phyloP scores from a whole-genome alignment of 345 rosid species.

The Salix koriyanagi region DNA sequence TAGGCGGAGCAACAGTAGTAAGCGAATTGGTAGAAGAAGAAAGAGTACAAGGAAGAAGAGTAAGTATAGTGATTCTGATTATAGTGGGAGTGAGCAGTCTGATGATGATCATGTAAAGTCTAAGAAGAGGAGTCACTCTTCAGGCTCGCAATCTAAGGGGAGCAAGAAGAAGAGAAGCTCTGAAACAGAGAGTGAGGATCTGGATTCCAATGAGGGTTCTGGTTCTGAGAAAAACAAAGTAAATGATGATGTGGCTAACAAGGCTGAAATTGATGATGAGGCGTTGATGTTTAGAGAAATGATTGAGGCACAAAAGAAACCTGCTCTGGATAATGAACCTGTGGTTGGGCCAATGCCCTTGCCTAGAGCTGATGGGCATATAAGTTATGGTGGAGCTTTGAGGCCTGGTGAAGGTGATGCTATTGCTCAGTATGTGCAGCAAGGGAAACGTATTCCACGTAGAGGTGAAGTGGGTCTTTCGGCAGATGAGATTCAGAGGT shows the following conservation, averaged over 20 bases:
- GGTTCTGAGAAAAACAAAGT: slow-evolving; percentile 30
- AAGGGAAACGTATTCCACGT: slow-evolving; percentile 97
- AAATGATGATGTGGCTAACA: slow-evolving; percentile 39
- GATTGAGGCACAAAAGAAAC: slow-evolving; percentile 77
- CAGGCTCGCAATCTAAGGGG: slow-evolving; percentile 24
- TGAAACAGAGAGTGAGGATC: slow-evolving; percentile 34
- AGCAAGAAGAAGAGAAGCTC: slow-evolving; percentile 39
- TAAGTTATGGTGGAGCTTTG: slow-evolving; percentile 95
- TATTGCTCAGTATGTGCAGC: slow-evolving; percentile 96
- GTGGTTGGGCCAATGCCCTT: slow-evolving; percentile 86
- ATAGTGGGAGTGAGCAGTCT: slow-evolving; percentile 16
- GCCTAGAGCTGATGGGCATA: slow-evolving; percentile 93
- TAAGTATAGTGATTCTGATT: slow-evolving; percentile 19
- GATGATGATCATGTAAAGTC: slow-evolving; percentile 35
- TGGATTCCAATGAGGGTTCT: slow-evolving; percentile 21
- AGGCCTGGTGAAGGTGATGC: slow-evolving; percentile 99
- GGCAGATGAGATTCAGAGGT: slow-evolving; percentile 91
- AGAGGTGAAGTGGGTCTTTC: slow-evolving; percentile 99
- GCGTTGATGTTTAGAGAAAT: slow-evolving; percentile 63
- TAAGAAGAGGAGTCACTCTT: slow-evolving; percentile 38
- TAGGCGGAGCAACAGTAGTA: slow-evolving; percentile 30
- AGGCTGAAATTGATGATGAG: slow-evolving; percentile 60
- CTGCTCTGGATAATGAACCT: slow-evolving; percentile 59
- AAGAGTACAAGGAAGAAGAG: slow-evolving; percentile 25
- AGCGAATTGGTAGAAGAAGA: slow-evolving; percentile 18